A percentile compares a stretch with the other conserved stretches of the same genome.
Evolutionary conservation across 768 basidiomycete species (phyloP).

Genomic region (Pisolithus tinctorius): DNA sequence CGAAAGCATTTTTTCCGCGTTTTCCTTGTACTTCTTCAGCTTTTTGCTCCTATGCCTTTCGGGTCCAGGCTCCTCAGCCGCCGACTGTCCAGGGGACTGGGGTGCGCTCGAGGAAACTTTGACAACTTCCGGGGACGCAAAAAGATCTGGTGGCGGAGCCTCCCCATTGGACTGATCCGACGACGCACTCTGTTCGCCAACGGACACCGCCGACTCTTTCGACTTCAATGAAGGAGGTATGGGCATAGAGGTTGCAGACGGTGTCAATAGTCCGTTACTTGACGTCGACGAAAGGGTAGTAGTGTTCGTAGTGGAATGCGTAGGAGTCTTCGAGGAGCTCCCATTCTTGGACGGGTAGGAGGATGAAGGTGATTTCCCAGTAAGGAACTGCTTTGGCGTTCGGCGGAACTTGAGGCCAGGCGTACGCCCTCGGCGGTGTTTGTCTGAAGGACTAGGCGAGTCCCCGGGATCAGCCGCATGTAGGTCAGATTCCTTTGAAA

Average conservation of each 20-base stretch:
- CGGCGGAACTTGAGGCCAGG: conserved; percentile 68
- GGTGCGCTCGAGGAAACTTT: conserved; percentile 5
- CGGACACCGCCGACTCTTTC: conserved; percentile 71
- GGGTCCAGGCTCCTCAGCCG: conserved; percentile 30
- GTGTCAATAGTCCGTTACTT: conserved; percentile 48
- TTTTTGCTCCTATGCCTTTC: conserved; percentile 67
- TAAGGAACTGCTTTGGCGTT: conserved; percentile 64
- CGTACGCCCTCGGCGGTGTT: conserved; percentile 62
- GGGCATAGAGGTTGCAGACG: conserved; percentile 43
- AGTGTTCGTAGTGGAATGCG: conserved; percentile 36
- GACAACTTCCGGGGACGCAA: conserved; percentile 25
- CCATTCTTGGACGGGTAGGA: conserved; percentile 27
- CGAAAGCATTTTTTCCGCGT: conserved; percentile 79
- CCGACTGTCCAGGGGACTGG: too few relatives aligned
- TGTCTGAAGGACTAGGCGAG: conserved; percentile 41
- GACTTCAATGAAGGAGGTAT: conserved; percentile 70
- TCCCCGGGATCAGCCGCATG: conserved; percentile 32
- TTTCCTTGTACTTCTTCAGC: conserved; percentile 81
- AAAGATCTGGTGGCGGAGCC: conserved; percentile 19
- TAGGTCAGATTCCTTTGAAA: conserved; percentile 49
- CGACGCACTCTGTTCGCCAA: conserved; percentile 63
- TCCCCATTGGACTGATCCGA: conserved; percentile 67
- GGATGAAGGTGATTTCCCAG: conserved; percentile 56
- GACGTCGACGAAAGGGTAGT: conserved; percentile 31
- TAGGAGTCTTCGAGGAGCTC: conserved; percentile 30